phyloP scores from a whole-genome alignment of 2,329 filamentous ascomycete species.

The Arthroderma sp. region DNA sequence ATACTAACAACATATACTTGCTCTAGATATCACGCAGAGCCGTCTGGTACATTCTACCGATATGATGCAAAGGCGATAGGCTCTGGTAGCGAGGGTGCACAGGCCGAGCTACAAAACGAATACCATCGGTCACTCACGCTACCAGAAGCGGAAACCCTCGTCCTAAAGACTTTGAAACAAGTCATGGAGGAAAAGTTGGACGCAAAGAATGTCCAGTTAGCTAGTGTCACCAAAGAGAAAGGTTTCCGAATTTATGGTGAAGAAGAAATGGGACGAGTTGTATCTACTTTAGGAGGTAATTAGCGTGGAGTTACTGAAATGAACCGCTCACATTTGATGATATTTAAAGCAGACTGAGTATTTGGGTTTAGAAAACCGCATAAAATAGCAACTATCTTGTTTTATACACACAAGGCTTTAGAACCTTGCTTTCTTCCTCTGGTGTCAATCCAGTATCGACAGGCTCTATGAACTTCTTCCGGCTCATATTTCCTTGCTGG shows the following conservation, averaged over 20 bases:
- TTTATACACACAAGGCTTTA: conserved; percentile 97
- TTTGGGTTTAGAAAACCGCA: not conserved
- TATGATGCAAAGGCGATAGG: conserved; percentile 99
- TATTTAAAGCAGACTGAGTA: not conserved
- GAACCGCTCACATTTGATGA: no score
- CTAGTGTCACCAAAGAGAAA: conserved; percentile 93
- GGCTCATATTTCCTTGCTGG: conserved; percentile 18
- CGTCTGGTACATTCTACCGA: conserved; percentile 94
- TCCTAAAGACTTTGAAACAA: conserved; percentile 96
- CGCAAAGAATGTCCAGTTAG: conserved; percentile 94
- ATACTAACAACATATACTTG: conserved; percentile 1
- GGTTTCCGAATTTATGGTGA: conserved; percentile 98
- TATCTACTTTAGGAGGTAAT: conserved; percentile 50
- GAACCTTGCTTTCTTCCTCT: conserved; percentile 52
- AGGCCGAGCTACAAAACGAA: conserved; percentile 96
- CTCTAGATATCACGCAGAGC: conserved; percentile 80
- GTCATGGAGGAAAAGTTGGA: conserved; percentile 99
- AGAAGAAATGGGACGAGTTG: conserved; percentile 89
- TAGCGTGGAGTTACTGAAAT: conserved; percentile 13
- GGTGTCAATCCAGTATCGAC: conserved; percentile 42
- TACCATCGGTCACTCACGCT: conserved; percentile 97
- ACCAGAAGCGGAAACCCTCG: conserved; percentile 81
- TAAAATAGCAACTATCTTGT: conserved; percentile 43
- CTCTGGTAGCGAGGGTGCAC: conserved; percentile 89
- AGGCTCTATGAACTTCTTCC: conserved; percentile 47